Percentiles rank a stretch among this genome's conserved stretches.
Conservation (phyloP, 164 flowering plant genomes). For the Stephania yunnanensis region DNA sequence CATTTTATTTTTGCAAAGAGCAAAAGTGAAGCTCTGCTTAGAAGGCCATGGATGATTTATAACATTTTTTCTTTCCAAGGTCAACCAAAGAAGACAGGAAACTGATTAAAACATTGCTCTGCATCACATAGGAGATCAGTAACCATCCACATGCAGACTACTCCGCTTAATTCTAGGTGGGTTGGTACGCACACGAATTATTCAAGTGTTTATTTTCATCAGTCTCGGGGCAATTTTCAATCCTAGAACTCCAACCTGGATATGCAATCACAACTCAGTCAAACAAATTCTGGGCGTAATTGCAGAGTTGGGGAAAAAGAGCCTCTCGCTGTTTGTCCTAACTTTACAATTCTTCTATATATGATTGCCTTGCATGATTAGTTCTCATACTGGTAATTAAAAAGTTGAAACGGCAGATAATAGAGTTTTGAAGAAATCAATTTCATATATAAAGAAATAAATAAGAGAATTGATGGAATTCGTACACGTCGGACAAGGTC, state of each 20-base stretch:
- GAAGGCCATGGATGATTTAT: neutral
- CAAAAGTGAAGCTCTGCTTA: neutral
- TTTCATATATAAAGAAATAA: no score
- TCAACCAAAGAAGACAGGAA: neutral
- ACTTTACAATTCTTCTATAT: neutral
- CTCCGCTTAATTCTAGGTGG: neutral
- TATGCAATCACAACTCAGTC: neutral
- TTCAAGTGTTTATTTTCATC: neutral
- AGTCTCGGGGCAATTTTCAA: neutral
- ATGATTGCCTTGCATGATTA: neutral
- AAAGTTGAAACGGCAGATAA: neutral
- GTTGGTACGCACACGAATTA: neutral
- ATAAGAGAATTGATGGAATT: constrained; percentile 5
- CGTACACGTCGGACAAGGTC: constrained; percentile 93
- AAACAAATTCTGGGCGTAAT: neutral
- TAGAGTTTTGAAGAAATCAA: neutral
- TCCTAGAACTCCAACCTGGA: neutral
- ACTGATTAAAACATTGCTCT: neutral
- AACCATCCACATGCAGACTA: neutral
- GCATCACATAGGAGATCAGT: neutral
- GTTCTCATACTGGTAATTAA: neutral
- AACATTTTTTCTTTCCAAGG: neutral
- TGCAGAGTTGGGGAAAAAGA: neutral
- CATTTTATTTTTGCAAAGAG: neutral
- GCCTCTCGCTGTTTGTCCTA: neutral